phyloP scores from a whole-genome alignment of 2,329 filamentous ascomycete genomes.

The Phaeosphaeria sp. region DNA sequence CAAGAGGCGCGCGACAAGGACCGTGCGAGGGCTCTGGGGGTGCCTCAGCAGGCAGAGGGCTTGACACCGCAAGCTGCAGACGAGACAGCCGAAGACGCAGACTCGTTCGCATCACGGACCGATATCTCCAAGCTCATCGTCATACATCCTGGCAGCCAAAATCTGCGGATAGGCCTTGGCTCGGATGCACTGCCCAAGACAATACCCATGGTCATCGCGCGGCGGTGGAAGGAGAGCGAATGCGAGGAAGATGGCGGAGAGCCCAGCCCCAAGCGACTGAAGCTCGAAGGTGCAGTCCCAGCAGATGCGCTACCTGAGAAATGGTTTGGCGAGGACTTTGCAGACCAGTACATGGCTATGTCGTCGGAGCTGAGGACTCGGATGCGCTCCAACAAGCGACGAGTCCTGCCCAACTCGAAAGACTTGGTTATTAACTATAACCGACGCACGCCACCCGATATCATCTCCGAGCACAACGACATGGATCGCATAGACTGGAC shows the following conservation, averaged over 20 bases:
- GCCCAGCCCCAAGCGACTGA: slow-evolving; percentile 73
- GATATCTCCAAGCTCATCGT: slow-evolving; percentile 91
- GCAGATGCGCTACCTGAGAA: slow-evolving; percentile 71
- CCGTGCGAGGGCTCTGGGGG: slow-evolving; percentile 78
- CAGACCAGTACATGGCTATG: slow-evolving; percentile 77
- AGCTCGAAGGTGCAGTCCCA: slow-evolving; percentile 67
- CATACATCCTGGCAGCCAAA: slow-evolving; percentile 94
- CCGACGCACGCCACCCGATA: slow-evolving; percentile 79
- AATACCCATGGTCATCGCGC: slow-evolving; percentile 89
- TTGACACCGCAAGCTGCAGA: slow-evolving; percentile 34
- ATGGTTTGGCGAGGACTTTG: slow-evolving; percentile 81
- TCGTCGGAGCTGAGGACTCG: slow-evolving; percentile 85
- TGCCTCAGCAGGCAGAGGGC: slow-evolving; percentile 52
- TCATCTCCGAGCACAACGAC: slow-evolving; percentile 94
- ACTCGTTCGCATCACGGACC: slow-evolving; percentile 47
- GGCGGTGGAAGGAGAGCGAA: slow-evolving; percentile 78
- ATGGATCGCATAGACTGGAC: slow-evolving; percentile 96
- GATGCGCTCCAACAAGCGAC: slow-evolving; percentile 92
- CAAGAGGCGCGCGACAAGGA: slow-evolving; percentile 89
- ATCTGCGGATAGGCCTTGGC: slow-evolving; percentile 91
- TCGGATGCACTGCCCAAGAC: slow-evolving; percentile 95
- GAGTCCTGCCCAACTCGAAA: slow-evolving; percentile 96
- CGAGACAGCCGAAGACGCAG: slow-evolving; percentile 38
- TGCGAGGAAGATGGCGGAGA: slow-evolving; percentile 82
- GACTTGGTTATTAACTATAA: slow-evolving; percentile 97